Evolutionary conservation across 2,329 filamentous ascomycete genomes (phyloP).

Genomic region (Trichoderma pleuroti): DNA sequence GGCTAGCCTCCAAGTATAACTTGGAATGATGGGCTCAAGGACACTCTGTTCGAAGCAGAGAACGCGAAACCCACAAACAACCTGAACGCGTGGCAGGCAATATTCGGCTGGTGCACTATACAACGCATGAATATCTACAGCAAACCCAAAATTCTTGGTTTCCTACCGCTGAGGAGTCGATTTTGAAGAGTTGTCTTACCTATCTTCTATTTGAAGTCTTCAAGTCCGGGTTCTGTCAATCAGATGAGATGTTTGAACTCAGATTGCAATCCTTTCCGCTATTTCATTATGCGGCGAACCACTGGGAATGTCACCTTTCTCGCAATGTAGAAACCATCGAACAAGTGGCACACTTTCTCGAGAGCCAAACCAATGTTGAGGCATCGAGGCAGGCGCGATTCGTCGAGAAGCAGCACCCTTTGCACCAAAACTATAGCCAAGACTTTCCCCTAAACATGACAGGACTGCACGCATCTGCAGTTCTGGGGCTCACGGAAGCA

Average conservation of each 20-base stretch:
- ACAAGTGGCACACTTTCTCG: neutral
- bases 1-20: neutral
- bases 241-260: neutral
- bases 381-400: neutral
- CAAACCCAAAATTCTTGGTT: neutral
- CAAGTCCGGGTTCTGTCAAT: fast-evolving
- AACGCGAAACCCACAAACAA: neutral
- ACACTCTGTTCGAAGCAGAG: neutral
- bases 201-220: neutral
- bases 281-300: neutral
- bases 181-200: neutral
- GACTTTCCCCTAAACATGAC: fast-evolving
- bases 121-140: neutral
- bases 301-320: neutral
- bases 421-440: neutral
- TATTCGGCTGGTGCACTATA: neutral
- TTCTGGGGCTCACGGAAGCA: neutral
- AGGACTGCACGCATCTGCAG: neutral
- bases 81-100: no score
- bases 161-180: neutral
- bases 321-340: fast-evolving
- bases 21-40: neutral
- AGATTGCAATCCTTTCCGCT: neutral
- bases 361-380: neutral
- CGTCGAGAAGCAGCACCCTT: fast-evolving